These are phyloP conservation scores for Daldinia sp. DNA, from an alignment of 2,329 filamentous ascomycete genomes.

Conservation along the genomic window DNA sequence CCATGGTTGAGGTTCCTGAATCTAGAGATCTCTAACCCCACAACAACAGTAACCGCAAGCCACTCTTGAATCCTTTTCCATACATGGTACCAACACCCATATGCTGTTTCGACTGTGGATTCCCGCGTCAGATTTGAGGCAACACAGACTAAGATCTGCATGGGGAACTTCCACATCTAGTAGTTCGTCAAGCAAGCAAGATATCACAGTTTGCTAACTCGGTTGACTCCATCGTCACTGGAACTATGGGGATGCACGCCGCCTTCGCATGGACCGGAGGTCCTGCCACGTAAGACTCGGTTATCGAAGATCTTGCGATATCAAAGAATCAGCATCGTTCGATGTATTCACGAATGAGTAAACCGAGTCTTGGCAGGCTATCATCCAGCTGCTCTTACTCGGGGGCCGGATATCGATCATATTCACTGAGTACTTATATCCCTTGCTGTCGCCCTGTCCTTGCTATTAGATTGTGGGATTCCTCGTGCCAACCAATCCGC, in stretches of 20 bases:
- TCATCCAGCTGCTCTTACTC: constrained; percentile 19
- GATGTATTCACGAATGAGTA: constrained; percentile 31
- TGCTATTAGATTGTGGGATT: constrained; percentile 28
- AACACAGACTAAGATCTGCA: constrained; percentile 31
- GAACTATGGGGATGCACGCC: constrained; percentile 35
- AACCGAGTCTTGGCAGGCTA: constrained; percentile 5
- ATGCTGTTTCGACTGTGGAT: constrained; percentile 16
- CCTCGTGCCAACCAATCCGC: constrained; percentile 38
- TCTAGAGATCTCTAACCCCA: constrained; percentile 35
- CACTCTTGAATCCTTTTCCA: constrained; percentile 17
- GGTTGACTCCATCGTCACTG: constrained; percentile 35
- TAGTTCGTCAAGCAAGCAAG: constrained; percentile 34
- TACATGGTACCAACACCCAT: constrained; percentile 16
- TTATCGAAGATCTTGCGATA: constrained; percentile 37
- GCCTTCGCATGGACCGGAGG: constrained; percentile 33
- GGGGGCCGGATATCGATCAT: constrained; percentile 15
- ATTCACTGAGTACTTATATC: constrained; percentile 38
- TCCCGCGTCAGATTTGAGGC: constrained; percentile 37
- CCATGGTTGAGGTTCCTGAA: constrained; percentile 36
- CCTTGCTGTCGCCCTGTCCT: constrained; percentile 14
- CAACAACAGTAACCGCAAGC: constrained; percentile 21
- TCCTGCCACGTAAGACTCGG: constrained; percentile 37
- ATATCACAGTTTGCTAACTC: constrained; percentile 33
- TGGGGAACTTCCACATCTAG: constrained; percentile 35
- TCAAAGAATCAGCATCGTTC: constrained; percentile 32